Evolutionary conservation across 1,284 basidiomycete genomes (phyloP).

Genomic region (Boletus sp.): DNA sequence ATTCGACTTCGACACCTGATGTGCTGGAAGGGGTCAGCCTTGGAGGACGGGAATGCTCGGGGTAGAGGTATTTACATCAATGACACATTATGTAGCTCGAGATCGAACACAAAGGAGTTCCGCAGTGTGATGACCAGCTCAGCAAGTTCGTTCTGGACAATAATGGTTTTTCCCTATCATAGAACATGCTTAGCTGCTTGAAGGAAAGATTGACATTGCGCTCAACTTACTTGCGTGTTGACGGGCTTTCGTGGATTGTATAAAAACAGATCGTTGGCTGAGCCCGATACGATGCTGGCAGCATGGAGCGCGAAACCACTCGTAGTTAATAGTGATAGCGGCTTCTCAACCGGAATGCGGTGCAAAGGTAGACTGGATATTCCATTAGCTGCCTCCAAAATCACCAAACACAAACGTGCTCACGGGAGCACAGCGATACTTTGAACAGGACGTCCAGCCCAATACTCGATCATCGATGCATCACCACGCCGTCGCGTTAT

Average conservation of each 20-base stretch:
- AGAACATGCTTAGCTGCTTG: constrained; percentile 5
- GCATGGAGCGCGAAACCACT: constrained; percentile 35
- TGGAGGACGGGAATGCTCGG: not conserved
- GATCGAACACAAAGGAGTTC: constrained; percentile 88
- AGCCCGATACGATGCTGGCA: constrained; percentile 47
- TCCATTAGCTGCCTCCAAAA: constrained; percentile 6
- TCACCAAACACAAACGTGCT: constrained; percentile 29
- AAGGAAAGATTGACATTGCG: not conserved
- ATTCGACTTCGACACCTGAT: constrained; percentile 73
- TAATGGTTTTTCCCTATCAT: constrained; percentile 51
- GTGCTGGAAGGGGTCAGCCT: constrained; percentile 50
- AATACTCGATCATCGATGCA: constrained; percentile 67
- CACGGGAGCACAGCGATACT: constrained; percentile 78
- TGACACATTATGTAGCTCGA: constrained; percentile 78
- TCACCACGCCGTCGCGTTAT: constrained; percentile 77
- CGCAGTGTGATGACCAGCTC: constrained; percentile 83
- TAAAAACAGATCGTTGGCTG: constrained; percentile 74
- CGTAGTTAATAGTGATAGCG: constrained; percentile 49
- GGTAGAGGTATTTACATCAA: constrained; percentile 57
- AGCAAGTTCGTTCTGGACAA: constrained; percentile 81
- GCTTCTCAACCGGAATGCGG: constrained; percentile 72
- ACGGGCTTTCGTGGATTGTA: constrained; percentile 78
- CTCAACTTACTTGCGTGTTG: constrained; percentile 50
- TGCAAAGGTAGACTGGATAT: constrained; percentile 61
- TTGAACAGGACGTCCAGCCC: constrained; percentile 76